Conservation (phyloP, 2,329 filamentous ascomycete species). For the Exophiala aquamarina region DNA sequence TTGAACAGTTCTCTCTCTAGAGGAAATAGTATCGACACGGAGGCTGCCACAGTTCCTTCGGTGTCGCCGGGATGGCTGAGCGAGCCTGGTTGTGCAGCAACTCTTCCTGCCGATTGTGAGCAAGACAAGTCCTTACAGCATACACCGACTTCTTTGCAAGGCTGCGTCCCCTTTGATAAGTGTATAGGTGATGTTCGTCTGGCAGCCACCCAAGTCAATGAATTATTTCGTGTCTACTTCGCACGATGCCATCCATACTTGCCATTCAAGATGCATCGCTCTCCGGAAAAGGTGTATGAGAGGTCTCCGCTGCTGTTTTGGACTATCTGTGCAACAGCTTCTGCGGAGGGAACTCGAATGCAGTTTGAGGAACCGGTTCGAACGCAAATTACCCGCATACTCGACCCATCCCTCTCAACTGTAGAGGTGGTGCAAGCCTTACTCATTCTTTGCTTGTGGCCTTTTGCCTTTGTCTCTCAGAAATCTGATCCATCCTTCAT, state of each 20-base stretch:
- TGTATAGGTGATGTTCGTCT: slow-evolving; percentile 9
- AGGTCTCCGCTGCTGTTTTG: slow-evolving; percentile 14
- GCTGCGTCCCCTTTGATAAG: slow-evolving; percentile 6
- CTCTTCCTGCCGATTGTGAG: neutral
- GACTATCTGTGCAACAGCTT: slow-evolving; percentile 13
- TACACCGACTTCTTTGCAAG: neutral
- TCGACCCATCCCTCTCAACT: slow-evolving; percentile 21
- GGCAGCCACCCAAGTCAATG: slow-evolving; percentile 9
- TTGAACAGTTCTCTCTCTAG: neutral
- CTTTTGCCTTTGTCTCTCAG: slow-evolving; percentile 26
- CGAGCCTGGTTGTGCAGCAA: neutral
- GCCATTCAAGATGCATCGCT: slow-evolving; percentile 10
- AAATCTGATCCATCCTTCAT: slow-evolving; percentile 22
- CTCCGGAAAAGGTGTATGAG: slow-evolving; percentile 9
- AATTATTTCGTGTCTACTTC: slow-evolving; percentile 17
- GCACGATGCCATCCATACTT: slow-evolving; percentile 15
- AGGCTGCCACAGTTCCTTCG: neutral
- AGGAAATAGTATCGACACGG: neutral
- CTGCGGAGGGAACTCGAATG: slow-evolving; percentile 2
- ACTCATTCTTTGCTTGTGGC: slow-evolving; percentile 28
- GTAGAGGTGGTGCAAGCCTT: slow-evolving; percentile 27
- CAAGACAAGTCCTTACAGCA: neutral
- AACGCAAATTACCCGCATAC: slow-evolving; percentile 12
- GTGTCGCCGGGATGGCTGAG: neutral
- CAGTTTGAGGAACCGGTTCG: slow-evolving; percentile 17